These are phyloP conservation scores for Penicillium pancosmium DNA, from an alignment of 495 filamentous ascomycete genomes.

Conservation along the genomic window DNA sequence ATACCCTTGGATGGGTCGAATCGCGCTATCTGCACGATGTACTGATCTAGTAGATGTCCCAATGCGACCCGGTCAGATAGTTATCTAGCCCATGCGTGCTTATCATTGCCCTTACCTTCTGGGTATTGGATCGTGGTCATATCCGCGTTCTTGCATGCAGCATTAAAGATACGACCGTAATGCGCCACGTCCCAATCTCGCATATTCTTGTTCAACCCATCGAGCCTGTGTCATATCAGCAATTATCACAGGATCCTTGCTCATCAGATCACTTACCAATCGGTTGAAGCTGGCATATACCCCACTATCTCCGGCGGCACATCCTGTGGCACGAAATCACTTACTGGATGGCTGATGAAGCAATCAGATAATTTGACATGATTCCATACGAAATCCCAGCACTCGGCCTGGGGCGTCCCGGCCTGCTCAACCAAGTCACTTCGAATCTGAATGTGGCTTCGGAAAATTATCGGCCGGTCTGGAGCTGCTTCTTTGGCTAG, in stretches of 20 bases:
- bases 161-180: constrained; percentile 77
- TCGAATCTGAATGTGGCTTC: constrained; percentile 84
- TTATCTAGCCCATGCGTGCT: constrained; percentile 36
- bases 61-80: constrained; percentile 3
- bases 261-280: constrained; percentile 55
- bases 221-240: constrained; percentile 57
- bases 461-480: constrained; percentile 74
- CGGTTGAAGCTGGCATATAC: constrained; percentile 83
- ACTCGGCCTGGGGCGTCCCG: constrained; percentile 69
- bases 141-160: constrained; percentile 53
- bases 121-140: constrained; percentile 71
- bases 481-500: constrained; percentile 73
- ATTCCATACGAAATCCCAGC: constrained; percentile 79
- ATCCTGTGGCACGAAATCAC: constrained; percentile 70
- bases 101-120: constrained; percentile 43
- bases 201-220: constrained; percentile 83
- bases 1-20: constrained; percentile 91
- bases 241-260: neutral
- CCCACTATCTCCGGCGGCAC: constrained; percentile 69
- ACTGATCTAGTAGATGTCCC: constrained; percentile 50
- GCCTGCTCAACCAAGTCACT: constrained; percentile 66
- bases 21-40: constrained; percentile 81
- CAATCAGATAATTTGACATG: constrained; percentile 71
- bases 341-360: constrained; percentile 85
- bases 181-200: constrained; percentile 73